Evolutionary conservation across 306 rosid genomes (phyloP), one percentile per base, ranked within the genome.

Genomic region (Cicer judaicum): DNA sequence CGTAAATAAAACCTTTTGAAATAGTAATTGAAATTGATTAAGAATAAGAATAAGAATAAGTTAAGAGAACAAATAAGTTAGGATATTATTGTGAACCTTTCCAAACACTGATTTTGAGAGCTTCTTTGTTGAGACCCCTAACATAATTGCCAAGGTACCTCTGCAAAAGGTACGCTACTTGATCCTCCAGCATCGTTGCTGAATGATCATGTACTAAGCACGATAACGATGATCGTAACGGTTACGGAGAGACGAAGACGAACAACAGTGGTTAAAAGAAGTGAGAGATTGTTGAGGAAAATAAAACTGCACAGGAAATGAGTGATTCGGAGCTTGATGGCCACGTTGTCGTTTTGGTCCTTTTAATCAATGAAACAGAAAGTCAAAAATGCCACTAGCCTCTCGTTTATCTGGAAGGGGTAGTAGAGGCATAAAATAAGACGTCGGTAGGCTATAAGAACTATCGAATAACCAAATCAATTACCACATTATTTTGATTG

Each of bases 81-180:
- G 43, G 48, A 46, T 41, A 16, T 21, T 11, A 5, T 68, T 29
- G 36, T 60, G 76, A 81, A 92, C 99, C 99, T 86, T 79, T 74
- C 97, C 99, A 94, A 50, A 94, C 99, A 82, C 99, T 94, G 90
- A 94, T 94, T 79, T 94, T 92, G 74, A 94, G 96, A 48, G 99
- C 97, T 83, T 94, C 97, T 86, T 90, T 94, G 85, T 78, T 94
- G 88, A 94, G 90, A 9, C 96, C 96, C 55, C 87, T 83, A n/a
- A 94, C 97, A 50, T 94, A 94, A 61, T 90, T 90, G 80, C 99
- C 99, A 60, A 94, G 95, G 91, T 92, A 94, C 91, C 85, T 92
- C 89, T 92, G 93, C 85, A 94, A 88, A 72, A 94, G 91, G 88
- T 81, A 70, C 74, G 99, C 96, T 43, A 94, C 99, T 84, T 94